A percentile compares a stretch with the other conserved stretches of the same genome.
phyloP scores from a whole-genome alignment of 2,329 filamentous ascomycete species.

The Tolypocladium cylindrosporum region DNA sequence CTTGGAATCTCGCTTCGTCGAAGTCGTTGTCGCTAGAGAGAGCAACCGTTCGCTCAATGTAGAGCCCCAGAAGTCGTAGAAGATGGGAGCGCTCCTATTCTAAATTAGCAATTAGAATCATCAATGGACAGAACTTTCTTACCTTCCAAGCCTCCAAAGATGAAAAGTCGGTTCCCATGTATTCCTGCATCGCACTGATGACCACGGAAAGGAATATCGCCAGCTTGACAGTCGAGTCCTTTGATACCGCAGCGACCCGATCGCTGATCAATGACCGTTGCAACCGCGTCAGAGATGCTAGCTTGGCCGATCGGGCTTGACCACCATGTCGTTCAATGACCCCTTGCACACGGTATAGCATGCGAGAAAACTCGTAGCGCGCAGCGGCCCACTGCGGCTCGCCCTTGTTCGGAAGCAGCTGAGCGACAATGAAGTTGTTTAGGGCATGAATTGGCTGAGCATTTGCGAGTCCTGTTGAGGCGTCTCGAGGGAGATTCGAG shows the following conservation, averaged over 20 bases:
- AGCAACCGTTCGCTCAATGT: constrained; percentile 42
- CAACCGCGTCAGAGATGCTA: constrained; percentile 47
- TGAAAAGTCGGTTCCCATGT: constrained; percentile 24
- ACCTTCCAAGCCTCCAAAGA: constrained; percentile 21
- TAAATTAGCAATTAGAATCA: background rate
- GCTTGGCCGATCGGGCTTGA: constrained; percentile 33
- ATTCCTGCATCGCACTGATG: constrained; percentile 30
- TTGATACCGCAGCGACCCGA: constrained; percentile 44
- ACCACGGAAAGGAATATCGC: constrained; percentile 38
- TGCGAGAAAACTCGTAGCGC: constrained; percentile 40
- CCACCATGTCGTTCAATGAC: constrained; percentile 30
- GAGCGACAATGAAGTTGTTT: constrained; percentile 44
- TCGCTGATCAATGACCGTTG: constrained; percentile 48
- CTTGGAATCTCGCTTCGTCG: constrained; percentile 55
- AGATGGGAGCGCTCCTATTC: constrained; percentile 18
- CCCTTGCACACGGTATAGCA: constrained; percentile 31
- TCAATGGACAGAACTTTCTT: constrained; percentile 7
- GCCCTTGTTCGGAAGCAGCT: constrained; percentile 27
- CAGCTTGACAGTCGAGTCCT: constrained; percentile 49
- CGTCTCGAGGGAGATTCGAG: constrained; percentile 15
- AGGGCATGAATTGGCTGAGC: constrained; percentile 48
- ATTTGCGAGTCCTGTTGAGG: constrained; percentile 20
- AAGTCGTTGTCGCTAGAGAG: constrained; percentile 37
- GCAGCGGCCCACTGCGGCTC: constrained; percentile 38
- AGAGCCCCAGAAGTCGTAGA: constrained; percentile 34